These are phyloP conservation scores for Mercurialis annua DNA, from an alignment of 345 rosid genomes.

Conservation along the genomic window DNA sequence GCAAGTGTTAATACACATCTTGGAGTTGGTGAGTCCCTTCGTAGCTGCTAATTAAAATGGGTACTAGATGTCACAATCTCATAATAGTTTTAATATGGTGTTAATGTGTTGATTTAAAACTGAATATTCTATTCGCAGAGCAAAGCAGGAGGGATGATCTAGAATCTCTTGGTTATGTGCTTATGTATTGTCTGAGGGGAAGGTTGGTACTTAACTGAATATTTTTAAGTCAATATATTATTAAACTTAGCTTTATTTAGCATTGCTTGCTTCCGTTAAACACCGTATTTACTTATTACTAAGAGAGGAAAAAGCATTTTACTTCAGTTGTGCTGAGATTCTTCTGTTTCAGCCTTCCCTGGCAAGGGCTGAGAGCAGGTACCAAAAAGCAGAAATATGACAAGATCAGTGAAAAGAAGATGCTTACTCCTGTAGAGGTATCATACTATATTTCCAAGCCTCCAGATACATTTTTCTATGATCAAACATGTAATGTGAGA, in stretches of 20 bases:
- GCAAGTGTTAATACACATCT: constrained; percentile 98
- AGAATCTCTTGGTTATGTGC: constrained; percentile 98
- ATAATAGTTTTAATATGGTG: neutral
- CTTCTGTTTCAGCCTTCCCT: constrained; percentile 69
- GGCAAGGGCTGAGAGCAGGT: constrained; percentile 96
- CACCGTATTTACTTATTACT: no score
- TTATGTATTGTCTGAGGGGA: constrained; percentile 95
- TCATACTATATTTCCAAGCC: constrained; percentile 3
- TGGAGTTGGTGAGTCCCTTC: constrained; percentile 69
- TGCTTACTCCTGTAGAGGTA: constrained; percentile 89
- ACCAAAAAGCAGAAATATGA: constrained; percentile 97
- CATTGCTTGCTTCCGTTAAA: neutral
- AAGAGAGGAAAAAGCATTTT: neutral
- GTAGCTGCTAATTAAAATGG: neutral
- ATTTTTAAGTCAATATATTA: neutral
- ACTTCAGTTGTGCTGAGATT: constrained; percentile 4
- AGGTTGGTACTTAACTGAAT: constrained; percentile 45
- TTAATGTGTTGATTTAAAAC: neutral
- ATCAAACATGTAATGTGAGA: neutral
- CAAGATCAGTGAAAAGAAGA: constrained; percentile 93
- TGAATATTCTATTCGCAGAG: constrained; percentile 45
- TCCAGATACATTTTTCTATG: neutral
- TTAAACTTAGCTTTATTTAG: constrained; percentile 13
- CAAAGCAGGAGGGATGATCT: constrained; percentile 99
- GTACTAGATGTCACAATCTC: neutral